A percentile compares a stretch with the other conserved stretches of the same genome.
Evolutionary conservation across 495 filamentous ascomycete species (phyloP).

Genomic region (Talaromyces stipitatus): DNA sequence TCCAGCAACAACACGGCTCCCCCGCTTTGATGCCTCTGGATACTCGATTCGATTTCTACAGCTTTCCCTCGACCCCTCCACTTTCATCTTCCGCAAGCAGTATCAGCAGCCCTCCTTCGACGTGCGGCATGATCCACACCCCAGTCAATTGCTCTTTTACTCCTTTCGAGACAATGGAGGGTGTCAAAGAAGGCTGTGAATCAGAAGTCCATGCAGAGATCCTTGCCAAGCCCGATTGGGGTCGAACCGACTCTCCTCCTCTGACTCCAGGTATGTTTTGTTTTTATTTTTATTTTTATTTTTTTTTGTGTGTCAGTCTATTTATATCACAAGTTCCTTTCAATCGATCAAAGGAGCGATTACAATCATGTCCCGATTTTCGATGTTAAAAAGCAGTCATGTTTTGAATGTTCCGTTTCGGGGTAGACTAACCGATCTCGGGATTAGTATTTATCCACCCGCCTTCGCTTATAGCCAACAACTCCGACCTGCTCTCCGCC

Average conservation of each 20-base stretch:
- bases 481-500: slow-evolving; percentile 66
- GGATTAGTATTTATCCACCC: slow-evolving; percentile 76
- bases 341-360: not conserved
- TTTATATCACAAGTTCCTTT: too few species aligned
- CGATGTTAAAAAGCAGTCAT: not conserved
- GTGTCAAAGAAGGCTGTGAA: slow-evolving; percentile 76
- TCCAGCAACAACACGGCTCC: slow-evolving; percentile 53
- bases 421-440: slow-evolving; percentile 10
- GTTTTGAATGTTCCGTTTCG: not conserved
- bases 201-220: slow-evolving; percentile 66
- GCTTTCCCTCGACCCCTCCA: slow-evolving; percentile 81
- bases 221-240: slow-evolving; percentile 70
- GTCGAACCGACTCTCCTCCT: slow-evolving; percentile 69
- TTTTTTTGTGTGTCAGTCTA: too few species aligned
- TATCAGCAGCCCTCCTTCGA: slow-evolving; percentile 79
- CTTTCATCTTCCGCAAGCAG: slow-evolving; percentile 77
- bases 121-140: slow-evolving; percentile 68
- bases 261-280: slow-evolving; percentile 79
- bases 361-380: not conserved
- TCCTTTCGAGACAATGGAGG: slow-evolving; percentile 63
- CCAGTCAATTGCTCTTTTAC: slow-evolving; percentile 77
- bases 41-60: slow-evolving; percentile 69
- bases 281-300: slow-evolving; percentile 10
- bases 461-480: slow-evolving; percentile 55
- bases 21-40: slow-evolving; percentile 69